Percentiles rank a stretch among this genome's conserved stretches.
Conservation (phyloP, 805 yeast genomes). For the Metschnikowia vanudenii region DNA sequence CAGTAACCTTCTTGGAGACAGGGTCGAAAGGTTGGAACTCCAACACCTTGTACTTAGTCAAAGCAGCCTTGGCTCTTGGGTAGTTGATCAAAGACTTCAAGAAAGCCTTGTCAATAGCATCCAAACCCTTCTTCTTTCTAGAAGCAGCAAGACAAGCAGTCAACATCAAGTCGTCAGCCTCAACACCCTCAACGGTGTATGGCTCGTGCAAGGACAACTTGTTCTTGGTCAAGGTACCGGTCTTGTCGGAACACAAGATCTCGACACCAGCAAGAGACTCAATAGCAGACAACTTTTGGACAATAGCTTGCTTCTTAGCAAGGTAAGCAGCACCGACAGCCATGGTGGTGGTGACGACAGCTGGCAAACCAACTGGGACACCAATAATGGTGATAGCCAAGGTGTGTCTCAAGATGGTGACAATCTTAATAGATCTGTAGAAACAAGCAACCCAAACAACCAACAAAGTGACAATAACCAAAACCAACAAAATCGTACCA, state of each 20-base stretch:
- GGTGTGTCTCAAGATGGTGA: constrained; percentile 85
- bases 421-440: constrained; percentile 89
- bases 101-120: constrained; percentile 97
- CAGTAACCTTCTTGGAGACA: constrained; percentile 94
- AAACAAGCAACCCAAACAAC: constrained; percentile 91
- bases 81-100: constrained; percentile 81
- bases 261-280: constrained; percentile 98
- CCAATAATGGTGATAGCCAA: constrained; percentile 95
- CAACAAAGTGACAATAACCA: constrained; percentile 83
- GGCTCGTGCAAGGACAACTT: constrained; percentile 95
- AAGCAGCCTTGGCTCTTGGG: constrained; percentile 91
- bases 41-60: constrained; percentile 89
- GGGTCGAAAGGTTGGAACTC: constrained; percentile 98
- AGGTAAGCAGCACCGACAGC: constrained; percentile 99
- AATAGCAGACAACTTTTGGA: constrained; percentile 93
- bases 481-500: constrained; percentile 86
- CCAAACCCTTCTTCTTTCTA: constrained; percentile 97
- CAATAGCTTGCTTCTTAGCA: constrained; percentile 96
- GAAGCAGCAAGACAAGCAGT: constrained; percentile 98
- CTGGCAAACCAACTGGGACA: constrained; percentile 98
- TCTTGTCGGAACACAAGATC: constrained; percentile 95
- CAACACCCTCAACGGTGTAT: constrained; percentile 96
- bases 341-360: constrained; percentile 98
- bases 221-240: constrained; percentile 98
- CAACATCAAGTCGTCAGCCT: constrained; percentile 92